phyloP scores from a whole-genome alignment of 352 stramenopile species.

The Globisporangium takayamanum region DNA sequence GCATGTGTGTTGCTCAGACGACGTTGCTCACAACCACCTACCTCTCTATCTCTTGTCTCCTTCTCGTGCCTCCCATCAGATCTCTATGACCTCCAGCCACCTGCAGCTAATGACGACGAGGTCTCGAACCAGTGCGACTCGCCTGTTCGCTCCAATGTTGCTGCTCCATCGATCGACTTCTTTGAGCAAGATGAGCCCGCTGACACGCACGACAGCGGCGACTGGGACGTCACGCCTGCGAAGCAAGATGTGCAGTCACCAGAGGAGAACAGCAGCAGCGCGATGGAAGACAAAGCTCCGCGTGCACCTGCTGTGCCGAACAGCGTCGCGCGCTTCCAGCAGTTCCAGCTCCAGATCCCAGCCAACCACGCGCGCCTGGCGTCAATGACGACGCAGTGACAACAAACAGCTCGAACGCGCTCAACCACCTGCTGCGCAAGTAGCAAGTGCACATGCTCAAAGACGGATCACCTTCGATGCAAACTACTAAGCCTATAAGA shows the following conservation, averaged over 20 bases:
- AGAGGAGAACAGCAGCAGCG: constrained; percentile 14
- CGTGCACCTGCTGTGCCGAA: constrained; percentile 16
- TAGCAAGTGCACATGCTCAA: no score
- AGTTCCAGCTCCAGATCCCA: constrained; percentile 54
- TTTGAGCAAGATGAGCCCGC: background rate
- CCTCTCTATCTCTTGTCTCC: background rate
- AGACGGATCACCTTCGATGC: no score
- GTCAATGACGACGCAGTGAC: no score
- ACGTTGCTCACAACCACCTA: background rate
- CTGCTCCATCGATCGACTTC: background rate
- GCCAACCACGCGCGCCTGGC: constrained; percentile 26
- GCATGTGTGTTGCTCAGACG: no score
- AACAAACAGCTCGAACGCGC: no score
- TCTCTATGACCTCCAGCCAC: constrained; percentile 23
- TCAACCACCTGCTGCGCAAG: no score
- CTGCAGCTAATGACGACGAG: constrained; percentile 5
- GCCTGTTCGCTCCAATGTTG: constrained; percentile 1
- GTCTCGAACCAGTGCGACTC: constrained; percentile 55
- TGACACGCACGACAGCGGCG: background rate
- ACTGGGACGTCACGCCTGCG: constrained; percentile 11
- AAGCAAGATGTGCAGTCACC: constrained; percentile 12
- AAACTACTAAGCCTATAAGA: no score
- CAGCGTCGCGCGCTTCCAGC: constrained; percentile 24
- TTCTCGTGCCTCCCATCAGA: background rate
- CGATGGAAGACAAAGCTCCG: constrained; percentile 5